These are phyloP conservation scores for Lizonia empirigonia DNA, from an alignment of 2,329 filamentous ascomycete species.

Conservation along the genomic window DNA sequence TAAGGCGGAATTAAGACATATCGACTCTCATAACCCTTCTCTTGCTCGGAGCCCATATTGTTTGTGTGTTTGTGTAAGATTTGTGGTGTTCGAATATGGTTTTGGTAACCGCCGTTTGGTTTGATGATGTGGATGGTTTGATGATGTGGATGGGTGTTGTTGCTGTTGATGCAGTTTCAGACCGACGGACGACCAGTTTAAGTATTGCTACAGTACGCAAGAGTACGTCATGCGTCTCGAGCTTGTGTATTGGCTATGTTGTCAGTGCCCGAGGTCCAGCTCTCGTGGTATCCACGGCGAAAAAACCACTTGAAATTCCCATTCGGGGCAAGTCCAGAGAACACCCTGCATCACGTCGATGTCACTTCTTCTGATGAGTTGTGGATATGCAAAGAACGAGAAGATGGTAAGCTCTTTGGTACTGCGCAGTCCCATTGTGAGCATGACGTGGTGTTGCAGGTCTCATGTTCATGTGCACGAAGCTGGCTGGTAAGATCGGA, in stretches of 20 bases:
- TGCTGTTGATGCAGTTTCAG: not conserved
- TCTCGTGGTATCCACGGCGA: constrained; percentile 11
- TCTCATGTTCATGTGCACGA: not conserved
- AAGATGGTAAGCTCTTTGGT: not conserved
- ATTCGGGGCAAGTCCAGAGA: not conserved
- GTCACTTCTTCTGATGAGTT: not conserved
- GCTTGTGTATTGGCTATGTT: not conserved
- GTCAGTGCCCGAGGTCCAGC: constrained; percentile 3
- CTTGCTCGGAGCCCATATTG: constrained; percentile 37
- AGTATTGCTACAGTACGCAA: constrained; percentile 8
- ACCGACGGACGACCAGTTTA: constrained; percentile 9
- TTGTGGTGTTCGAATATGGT: not conserved
- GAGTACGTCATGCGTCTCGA: constrained; percentile 21
- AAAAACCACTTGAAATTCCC: constrained; percentile 18
- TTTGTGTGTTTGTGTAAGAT: not conserved
- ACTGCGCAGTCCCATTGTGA: not conserved
- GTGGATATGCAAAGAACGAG: not conserved
- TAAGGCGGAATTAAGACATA: no score
- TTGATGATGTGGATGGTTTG: not conserved
- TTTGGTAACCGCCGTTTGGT: no score
- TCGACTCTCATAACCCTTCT: constrained; percentile 18
- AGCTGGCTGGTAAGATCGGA: not conserved
- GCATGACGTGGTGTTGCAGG: not conserved
- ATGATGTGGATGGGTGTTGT: not conserved
- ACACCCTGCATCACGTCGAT: constrained; percentile 3